phyloP scores from a whole-genome alignment of 768 basidiomycete species.

The Mycena pura region DNA sequence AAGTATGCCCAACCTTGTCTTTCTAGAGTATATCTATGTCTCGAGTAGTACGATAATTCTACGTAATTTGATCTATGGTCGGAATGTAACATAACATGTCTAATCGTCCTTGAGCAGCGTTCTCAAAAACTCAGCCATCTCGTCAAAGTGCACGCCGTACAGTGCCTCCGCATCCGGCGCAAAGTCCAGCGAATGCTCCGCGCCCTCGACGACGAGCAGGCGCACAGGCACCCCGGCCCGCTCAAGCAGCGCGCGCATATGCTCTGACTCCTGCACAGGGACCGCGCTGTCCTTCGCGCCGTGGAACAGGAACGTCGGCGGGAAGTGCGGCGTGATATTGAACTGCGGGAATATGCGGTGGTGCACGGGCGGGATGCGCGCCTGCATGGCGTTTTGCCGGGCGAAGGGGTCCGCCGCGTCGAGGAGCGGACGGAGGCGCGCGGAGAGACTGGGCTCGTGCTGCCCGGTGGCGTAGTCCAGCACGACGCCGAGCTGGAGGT shows the following conservation, averaged over 20 bases:
- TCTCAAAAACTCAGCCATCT: constrained; percentile 45
- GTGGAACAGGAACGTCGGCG: constrained; percentile 57
- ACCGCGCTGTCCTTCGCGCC: constrained; percentile 58
- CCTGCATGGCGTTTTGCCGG: constrained; percentile 18
- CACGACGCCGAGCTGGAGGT: constrained; percentile 62
- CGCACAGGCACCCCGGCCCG: constrained; percentile 43
- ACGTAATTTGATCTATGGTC: no score
- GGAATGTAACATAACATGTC: no score
- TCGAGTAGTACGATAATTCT: no score
- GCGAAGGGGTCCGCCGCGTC: constrained; percentile 8
- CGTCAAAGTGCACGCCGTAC: constrained; percentile 45
- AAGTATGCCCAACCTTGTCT: no score
- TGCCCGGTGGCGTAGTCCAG: constrained; percentile 66
- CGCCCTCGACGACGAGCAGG: constrained; percentile 46
- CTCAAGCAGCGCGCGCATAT: constrained; percentile 42
- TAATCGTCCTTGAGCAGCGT: constrained; percentile 7
- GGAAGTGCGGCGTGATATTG: constrained; percentile 46
- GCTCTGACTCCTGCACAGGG: constrained; percentile 45
- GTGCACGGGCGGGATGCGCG: constrained; percentile 42
- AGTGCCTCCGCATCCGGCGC: constrained; percentile 48
- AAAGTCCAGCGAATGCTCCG: constrained; percentile 67
- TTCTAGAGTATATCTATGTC: no score
- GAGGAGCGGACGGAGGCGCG: constrained; percentile 40
- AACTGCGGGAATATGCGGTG: constrained; percentile 57
- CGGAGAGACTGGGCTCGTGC: constrained; percentile 57